Percentiles rank a stretch among this genome's conserved stretches.
phyloP scores from a whole-genome alignment of 768 basidiomycete species.

The Russula brevipes region DNA sequence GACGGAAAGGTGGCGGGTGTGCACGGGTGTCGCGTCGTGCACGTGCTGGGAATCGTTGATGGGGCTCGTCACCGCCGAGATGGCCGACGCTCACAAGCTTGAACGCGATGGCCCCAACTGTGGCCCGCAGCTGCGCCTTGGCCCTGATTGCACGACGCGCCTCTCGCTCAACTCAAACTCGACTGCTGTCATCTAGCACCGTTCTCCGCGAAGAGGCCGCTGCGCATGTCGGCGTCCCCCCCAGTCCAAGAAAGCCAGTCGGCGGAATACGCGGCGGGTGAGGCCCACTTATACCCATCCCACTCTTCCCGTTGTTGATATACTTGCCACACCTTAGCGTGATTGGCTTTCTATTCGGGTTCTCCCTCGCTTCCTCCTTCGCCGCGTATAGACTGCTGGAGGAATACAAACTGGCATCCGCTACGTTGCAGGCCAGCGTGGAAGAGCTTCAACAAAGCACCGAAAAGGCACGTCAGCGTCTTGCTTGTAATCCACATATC shows the following conservation, averaged over 20 bases:
- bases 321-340: conserved; percentile 43
- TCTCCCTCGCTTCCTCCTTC: conserved; percentile 81
- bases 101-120: conserved; percentile 27
- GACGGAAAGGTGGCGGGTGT: neutral
- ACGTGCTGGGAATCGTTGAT: conserved; percentile 22
- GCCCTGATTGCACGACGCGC: conserved; percentile 10
- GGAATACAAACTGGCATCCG: conserved; percentile 85
- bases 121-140: conserved; percentile 1
- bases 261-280: conserved; percentile 49
- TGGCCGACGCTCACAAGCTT: neutral
- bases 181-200: conserved; percentile 43
- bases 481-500: neutral
- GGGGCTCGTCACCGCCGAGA: neutral
- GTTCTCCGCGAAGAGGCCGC: conserved; percentile 40
- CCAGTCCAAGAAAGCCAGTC: conserved; percentile 65
- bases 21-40: neutral
- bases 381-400: conserved; percentile 86
- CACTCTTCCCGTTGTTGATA: neutral
- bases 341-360: conserved; percentile 82
- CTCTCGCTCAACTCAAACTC: conserved; percentile 23
- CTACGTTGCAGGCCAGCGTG: conserved; percentile 81
- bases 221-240: conserved; percentile 47
- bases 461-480: conserved; percentile 50
- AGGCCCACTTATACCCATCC: conserved; percentile 19
- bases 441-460: conserved; percentile 82